These are phyloP conservation scores for Mangifera indica DNA, from an alignment of 345 rosid genomes.

Conservation along the genomic window DNA sequence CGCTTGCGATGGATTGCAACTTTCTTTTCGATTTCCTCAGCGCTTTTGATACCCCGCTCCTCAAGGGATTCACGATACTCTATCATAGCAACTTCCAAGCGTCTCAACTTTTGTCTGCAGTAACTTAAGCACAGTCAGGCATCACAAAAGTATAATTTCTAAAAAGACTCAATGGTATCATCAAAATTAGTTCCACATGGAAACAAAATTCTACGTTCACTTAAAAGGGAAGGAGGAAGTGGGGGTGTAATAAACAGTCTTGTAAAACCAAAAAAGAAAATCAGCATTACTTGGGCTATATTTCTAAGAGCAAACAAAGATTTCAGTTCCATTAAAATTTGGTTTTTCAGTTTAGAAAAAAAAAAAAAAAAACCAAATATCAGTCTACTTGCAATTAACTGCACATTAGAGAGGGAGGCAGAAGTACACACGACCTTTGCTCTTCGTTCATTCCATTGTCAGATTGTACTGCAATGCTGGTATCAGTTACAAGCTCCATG, in stretches of 20 bases:
- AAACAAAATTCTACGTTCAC: background rate
- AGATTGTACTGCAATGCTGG: conserved; percentile 45
- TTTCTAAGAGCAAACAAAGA: background rate
- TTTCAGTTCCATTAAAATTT: no score
- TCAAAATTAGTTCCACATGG: background rate
- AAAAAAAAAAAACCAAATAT: no score
- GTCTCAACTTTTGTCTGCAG: conserved; percentile 82
- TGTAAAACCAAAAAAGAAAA: background rate
- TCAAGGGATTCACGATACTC: conserved; percentile 95
- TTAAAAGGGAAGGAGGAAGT: background rate
- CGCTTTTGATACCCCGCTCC: conserved; percentile 73
- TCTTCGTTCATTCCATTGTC: conserved; percentile 80
- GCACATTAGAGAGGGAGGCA: background rate
- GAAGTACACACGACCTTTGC: conserved; percentile 57
- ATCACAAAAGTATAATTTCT: background rate
- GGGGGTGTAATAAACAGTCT: background rate
- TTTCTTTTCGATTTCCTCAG: conserved; percentile 89
- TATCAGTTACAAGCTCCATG: conserved; percentile 49
- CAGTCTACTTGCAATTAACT: no score
- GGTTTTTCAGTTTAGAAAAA: background rate
- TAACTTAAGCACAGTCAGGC: conserved; percentile 23
- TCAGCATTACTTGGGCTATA: background rate
- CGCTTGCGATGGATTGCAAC: conserved; percentile 70
- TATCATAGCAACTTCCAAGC: conserved; percentile 86
- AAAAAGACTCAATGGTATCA: no score